Base-by-base conservation (phyloP, 176 grass and related monocot species). In the Carex scoparia region DNA sequence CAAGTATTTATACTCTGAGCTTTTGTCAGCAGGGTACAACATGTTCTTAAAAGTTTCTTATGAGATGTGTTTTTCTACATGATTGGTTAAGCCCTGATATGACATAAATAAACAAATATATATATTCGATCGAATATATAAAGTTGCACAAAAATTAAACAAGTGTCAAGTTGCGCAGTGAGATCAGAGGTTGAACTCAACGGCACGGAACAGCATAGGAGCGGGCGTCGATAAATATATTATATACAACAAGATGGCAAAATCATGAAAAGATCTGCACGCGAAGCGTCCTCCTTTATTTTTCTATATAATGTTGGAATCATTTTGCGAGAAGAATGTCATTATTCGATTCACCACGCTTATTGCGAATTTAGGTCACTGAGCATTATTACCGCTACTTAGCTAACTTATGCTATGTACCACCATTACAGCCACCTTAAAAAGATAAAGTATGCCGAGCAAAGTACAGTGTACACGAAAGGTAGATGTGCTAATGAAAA, bases 91-190 rank as follows among this genome's bases (percentile, higher is more conserved):
- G 33, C 18, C 1, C 9, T 53, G 30, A 44, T 40, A 63, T 37
- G 83, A 35, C 83, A 78, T 79, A 10, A 85, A 9, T 42, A 58
- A 64, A 65, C n/a, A 44, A 86, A 80, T 13, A 2, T 28, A 49
- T 49, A 49, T 85, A 66, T 69, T 84, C 1, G 15, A 0, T 70
- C 56, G 42, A 57, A 79, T 79, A 58, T 58, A 86, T 88, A 75
- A 91, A 69, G 19, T 2, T 28, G 0, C 61, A 61, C 30, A 11
- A 42, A 75, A 65, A 13, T 23, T 65, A 65, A 31, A 65, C 80
- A 94, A 86, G 79, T 94, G 87, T 89, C 87, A 86, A 91, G 89
- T 94, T 94, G 87, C 0, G 42, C 84, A 88, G 85, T 87, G 82
- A 77, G 15, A 27, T 77, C 88, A 46, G 2, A n/a, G 63, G 23